Conservation (phyloP, 208 protist species). For the Balamuthia mandrillaris region DNA sequence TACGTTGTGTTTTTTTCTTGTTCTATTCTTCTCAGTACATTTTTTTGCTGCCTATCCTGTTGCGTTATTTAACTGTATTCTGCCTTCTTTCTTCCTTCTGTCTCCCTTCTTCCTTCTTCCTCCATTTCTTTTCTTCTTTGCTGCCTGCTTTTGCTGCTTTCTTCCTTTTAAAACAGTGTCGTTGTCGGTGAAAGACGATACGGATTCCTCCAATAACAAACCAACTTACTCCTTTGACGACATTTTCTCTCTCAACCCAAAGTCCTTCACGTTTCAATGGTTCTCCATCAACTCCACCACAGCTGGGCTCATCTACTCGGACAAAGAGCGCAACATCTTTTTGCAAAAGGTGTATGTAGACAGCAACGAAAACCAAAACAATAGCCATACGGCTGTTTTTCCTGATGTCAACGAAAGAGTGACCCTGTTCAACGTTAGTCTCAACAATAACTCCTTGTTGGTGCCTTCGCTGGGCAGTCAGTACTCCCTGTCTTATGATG, state of each 20-base stretch:
- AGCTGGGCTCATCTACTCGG: background rate
- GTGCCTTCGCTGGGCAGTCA: background rate
- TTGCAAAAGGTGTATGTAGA: background rate
- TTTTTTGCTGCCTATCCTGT: too few relatives aligned
- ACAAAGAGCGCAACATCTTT: background rate
- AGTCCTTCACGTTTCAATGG: background rate
- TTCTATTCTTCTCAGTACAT: too few relatives aligned
- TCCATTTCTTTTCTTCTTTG: too few relatives aligned
- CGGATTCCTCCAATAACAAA: too few relatives aligned
- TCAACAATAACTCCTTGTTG: background rate
- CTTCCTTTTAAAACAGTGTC: too few relatives aligned
- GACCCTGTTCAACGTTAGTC: background rate
- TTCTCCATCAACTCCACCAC: background rate
- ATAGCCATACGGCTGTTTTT: background rate
- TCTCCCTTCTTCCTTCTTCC: too few relatives aligned
- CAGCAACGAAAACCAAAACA: too few relatives aligned
- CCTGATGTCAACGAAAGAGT: background rate
- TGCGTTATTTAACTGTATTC: too few relatives aligned
- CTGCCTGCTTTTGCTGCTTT: too few relatives aligned
- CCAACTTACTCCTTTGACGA: background rate
- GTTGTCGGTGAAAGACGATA: too few relatives aligned
- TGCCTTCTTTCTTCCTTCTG: too few relatives aligned
- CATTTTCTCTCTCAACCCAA: background rate
- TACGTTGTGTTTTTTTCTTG: too few relatives aligned
- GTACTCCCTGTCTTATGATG: background rate